Conservation (phyloP, 2,329 filamentous ascomycete species). For the Orbilia oligospora region DNA sequence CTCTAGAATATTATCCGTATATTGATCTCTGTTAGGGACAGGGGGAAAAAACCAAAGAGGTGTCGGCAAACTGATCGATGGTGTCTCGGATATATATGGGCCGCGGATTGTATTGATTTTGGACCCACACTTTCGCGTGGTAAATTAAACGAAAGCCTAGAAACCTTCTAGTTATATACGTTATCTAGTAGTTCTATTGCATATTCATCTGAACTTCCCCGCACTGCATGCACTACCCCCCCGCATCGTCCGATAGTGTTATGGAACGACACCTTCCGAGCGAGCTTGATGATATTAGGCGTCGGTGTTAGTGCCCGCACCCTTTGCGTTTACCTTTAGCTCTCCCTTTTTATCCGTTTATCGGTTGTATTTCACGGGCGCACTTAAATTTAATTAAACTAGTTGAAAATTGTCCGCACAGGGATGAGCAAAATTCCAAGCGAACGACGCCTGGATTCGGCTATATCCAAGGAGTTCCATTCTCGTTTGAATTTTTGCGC, state of each 20-base stretch:
- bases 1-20: background rate
- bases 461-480: background rate
- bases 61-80: background rate
- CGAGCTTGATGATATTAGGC: background rate
- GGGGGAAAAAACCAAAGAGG: background rate
- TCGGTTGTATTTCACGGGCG: background rate
- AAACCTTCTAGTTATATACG: background rate
- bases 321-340: background rate
- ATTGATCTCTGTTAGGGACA: background rate
- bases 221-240: too few relatives aligned
- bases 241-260: background rate
- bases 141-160: background rate
- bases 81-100: background rate
- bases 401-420: background rate
- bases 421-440: background rate
- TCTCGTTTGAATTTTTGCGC: background rate
- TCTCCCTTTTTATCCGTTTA: background rate
- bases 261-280: background rate
- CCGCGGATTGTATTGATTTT: background rate
- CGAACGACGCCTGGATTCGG: background rate
- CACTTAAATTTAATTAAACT: background rate
- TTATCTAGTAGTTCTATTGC: background rate
- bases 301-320: background rate
- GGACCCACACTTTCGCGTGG: background rate
- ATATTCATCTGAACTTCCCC: background rate